Conservation (phyloP, 2,329 filamentous ascomycete species). For the Xylaria sp. region DNA sequence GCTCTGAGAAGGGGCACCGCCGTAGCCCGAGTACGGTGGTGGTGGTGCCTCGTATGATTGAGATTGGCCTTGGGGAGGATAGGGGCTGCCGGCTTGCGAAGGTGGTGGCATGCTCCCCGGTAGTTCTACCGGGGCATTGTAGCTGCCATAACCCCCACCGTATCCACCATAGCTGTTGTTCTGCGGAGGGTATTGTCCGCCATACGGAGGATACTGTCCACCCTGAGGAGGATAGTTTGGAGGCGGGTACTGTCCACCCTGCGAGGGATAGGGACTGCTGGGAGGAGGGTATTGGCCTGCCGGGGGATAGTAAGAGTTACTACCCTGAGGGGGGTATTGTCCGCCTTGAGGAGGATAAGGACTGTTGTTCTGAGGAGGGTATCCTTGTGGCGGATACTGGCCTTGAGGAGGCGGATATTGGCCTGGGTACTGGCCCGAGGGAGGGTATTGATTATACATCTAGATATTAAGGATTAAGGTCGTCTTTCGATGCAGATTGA, state of each 20-base stretch:
- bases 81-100: conserved; percentile 26
- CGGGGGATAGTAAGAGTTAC: conserved; percentile 28
- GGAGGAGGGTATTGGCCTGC: background rate
- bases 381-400: conserved; percentile 25
- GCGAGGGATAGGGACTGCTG: conserved; percentile 28
- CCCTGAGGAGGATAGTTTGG: conserved; percentile 19
- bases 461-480: background rate
- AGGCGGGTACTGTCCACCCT: background rate
- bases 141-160: background rate
- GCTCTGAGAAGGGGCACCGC: conserved; percentile 31
- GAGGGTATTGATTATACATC: conserved; percentile 26
- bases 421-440: conserved; percentile 18
- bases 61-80: conserved; percentile 20
- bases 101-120: conserved; percentile 17
- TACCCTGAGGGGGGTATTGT: conserved; percentile 25
- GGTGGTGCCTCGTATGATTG: conserved; percentile 31
- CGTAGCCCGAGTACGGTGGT: conserved; percentile 33
- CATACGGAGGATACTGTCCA: conserved; percentile 35
- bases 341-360: conserved; percentile 26
- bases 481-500: background rate
- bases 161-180: background rate
- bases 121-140: conserved; percentile 19
- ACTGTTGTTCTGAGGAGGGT: conserved; percentile 33
- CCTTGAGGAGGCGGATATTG: conserved; percentile 22
- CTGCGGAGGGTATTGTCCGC: background rate